These are phyloP conservation scores for Pseudonitzschia multistriata DNA, from an alignment of 108 stramenopile species.

Conservation along the genomic window DNA sequence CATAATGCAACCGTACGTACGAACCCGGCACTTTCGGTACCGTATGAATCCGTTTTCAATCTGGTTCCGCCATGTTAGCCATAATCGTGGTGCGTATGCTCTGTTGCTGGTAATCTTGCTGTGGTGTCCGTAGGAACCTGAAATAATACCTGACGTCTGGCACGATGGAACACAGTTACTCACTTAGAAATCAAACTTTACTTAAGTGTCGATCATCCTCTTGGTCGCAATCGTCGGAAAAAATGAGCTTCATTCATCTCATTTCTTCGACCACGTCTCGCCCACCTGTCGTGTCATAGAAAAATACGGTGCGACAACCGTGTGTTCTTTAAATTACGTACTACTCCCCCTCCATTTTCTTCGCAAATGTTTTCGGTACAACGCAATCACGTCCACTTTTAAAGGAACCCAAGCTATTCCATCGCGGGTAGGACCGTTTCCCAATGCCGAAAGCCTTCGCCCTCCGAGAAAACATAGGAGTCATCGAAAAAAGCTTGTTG, in stretches of 20 bases:
- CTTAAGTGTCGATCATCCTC: background rate
- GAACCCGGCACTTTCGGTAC: no score
- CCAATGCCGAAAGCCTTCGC: background rate
- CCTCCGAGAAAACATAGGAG: background rate
- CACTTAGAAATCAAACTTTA: background rate
- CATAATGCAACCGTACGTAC: no score
- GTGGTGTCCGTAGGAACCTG: background rate
- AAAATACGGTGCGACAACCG: conserved; percentile 2
- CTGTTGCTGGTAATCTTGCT: background rate
- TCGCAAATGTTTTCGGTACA: background rate
- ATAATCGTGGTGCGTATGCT: background rate
- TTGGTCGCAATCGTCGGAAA: background rate
- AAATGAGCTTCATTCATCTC: background rate
- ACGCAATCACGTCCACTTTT: background rate
- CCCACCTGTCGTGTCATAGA: conserved; percentile 4
- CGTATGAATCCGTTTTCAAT: no score
- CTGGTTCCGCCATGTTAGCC: background rate
- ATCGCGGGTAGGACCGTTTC: background rate
- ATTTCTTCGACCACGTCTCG: conserved; percentile 9
- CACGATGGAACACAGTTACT: conserved; percentile 6
- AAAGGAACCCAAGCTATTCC: background rate
- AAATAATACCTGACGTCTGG: background rate
- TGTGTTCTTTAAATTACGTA: background rate
- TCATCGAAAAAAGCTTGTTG: background rate
- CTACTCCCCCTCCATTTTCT: background rate